phyloP scores from a whole-genome alignment of 257 asterid genomes.

The Galeopsis tetrahit region DNA sequence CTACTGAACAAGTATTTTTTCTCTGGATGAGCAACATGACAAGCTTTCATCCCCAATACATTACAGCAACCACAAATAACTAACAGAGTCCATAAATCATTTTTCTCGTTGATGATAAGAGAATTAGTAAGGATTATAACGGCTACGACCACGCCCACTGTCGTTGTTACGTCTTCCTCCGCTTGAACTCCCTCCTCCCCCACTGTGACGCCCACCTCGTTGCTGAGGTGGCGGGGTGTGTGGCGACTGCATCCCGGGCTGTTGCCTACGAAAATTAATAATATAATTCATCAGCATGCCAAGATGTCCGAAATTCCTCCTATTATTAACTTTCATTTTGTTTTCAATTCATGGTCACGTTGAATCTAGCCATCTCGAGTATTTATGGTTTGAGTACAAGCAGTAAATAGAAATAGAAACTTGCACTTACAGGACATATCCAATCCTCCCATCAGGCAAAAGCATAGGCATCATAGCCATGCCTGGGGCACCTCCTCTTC shows the following conservation, averaged over 20 bases:
- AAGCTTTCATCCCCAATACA: slow-evolving; percentile 11
- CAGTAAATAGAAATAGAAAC: slow-evolving; percentile 9
- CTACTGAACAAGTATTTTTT: slow-evolving; percentile 12
- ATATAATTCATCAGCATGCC: neutral
- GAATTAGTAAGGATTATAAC: slow-evolving; percentile 74
- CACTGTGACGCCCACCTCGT: slow-evolving; percentile 67
- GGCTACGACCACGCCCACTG: slow-evolving; percentile 61
- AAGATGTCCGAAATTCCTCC: neutral
- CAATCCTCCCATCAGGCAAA: slow-evolving; percentile 98
- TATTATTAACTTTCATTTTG: neutral
- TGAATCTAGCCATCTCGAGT: neutral
- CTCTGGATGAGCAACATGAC: slow-evolving; percentile 2
- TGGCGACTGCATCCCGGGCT: slow-evolving; percentile 71
- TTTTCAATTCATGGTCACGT: neutral
- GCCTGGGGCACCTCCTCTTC: slow-evolving; percentile 88
- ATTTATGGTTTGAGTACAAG: neutral
- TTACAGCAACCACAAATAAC: slow-evolving; percentile 7
- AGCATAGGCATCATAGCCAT: slow-evolving; percentile 99
- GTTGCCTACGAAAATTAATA: slow-evolving; percentile 61
- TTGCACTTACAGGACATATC: slow-evolving; percentile 95
- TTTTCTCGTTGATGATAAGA: neutral
- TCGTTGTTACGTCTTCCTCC: slow-evolving; percentile 53
- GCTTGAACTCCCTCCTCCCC: slow-evolving; percentile 63
- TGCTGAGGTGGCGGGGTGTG: slow-evolving; percentile 63
- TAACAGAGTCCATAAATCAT: neutral